Evolutionary conservation across 257 asterid genomes (phyloP).

Genomic region (Coffea canephora): DNA sequence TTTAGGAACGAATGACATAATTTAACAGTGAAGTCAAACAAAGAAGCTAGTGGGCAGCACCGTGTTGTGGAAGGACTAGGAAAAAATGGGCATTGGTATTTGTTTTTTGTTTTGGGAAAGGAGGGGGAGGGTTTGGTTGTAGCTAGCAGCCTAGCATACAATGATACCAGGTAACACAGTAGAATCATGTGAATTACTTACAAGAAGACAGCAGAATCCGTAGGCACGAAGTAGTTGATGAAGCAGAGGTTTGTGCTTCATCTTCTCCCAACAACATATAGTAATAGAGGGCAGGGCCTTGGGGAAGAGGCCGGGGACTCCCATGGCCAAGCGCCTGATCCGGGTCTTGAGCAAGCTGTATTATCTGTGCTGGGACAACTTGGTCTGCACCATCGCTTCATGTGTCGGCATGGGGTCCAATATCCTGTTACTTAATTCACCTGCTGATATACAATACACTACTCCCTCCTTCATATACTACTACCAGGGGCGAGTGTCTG

Average conservation of each 20-base stretch:
- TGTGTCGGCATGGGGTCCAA: slow-evolving; percentile 16
- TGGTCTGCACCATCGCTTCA: slow-evolving; percentile 4
- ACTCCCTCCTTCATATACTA: too few species aligned
- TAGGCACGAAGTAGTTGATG: not conserved
- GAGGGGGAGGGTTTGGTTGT: too few species aligned
- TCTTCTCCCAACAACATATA: not conserved
- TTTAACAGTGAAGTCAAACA: not conserved
- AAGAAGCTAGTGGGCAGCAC: not conserved
- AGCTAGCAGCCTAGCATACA: not conserved
- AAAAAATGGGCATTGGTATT: not conserved
- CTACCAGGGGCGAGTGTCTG: too few species aligned
- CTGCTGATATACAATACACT: not conserved
- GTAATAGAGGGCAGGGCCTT: not conserved
- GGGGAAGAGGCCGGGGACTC: not conserved
- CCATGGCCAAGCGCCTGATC: not conserved
- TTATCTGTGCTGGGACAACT: not conserved
- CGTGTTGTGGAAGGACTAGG: too few species aligned
- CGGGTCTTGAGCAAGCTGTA: slow-evolving; percentile 15
- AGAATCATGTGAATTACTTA: not conserved
- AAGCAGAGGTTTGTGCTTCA: not conserved
- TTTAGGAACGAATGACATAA: not conserved
- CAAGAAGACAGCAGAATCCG: not conserved
- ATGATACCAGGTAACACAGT: not conserved
- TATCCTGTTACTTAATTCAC: not conserved
- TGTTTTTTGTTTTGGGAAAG: too few species aligned